phyloP scores from a whole-genome alignment of 129 eudicot species.

The Deinandra increscens region DNA sequence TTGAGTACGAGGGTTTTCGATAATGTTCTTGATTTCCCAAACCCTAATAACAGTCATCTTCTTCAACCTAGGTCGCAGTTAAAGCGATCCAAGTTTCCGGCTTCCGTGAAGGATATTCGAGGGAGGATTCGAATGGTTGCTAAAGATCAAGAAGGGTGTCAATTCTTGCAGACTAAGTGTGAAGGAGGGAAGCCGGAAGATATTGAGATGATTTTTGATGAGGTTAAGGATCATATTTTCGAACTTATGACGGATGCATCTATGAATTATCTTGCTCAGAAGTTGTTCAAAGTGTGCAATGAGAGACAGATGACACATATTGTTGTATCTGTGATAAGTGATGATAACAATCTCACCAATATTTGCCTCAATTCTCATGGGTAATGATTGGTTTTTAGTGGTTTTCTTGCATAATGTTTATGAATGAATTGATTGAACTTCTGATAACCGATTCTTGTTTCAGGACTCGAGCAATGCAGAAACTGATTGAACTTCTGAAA shows the following conservation, averaged over 20 bases:
- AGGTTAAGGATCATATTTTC: conserved; percentile 48
- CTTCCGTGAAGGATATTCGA: conserved; percentile 39
- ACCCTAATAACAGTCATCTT: background rate
- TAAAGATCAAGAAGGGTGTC: conserved; percentile 49
- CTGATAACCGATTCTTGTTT: conserved; percentile 14
- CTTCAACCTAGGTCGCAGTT: background rate
- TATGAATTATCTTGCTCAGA: conserved; percentile 53
- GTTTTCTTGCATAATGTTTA: background rate
- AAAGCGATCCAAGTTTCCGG: conserved; percentile 20
- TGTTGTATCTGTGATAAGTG: conserved; percentile 28
- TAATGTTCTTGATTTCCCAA: conserved; percentile 16
- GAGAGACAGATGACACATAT: conserved; percentile 42
- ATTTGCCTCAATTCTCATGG: conserved; percentile 60
- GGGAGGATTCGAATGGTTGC: conserved; percentile 46
- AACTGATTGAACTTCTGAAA: conserved; percentile 45
- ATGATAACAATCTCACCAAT: conserved; percentile 27
- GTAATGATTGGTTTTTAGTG: conserved; percentile 27
- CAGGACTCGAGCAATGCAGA: conserved; percentile 74
- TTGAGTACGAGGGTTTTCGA: background rate
- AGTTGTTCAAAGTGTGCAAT: conserved; percentile 43
- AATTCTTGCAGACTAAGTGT: conserved; percentile 45
- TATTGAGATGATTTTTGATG: conserved; percentile 46
- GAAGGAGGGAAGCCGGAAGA: conserved; percentile 46
- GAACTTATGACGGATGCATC: conserved; percentile 55
- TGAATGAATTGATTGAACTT: no score